Conservation (phyloP, 2,329 filamentous ascomycete genomes). For the Hymenoscyphus repandus region DNA sequence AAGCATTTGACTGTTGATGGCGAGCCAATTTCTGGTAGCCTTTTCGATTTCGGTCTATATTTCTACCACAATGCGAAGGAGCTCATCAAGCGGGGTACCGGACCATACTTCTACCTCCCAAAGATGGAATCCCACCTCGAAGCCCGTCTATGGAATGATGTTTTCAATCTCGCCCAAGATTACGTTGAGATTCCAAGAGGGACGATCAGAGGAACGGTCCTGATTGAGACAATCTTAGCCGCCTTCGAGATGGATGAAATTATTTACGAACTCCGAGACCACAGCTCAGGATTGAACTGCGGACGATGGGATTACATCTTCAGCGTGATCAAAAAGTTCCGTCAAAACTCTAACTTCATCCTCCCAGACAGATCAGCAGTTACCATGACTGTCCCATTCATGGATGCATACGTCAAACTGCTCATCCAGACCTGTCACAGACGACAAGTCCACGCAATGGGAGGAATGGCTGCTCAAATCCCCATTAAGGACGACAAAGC, state of each 20-base stretch:
- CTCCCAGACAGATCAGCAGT: conserved; percentile 86
- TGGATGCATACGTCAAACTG: conserved; percentile 94
- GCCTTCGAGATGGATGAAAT: conserved; percentile 99
- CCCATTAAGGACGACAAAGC: conserved; percentile 92
- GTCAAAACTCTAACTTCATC: conserved; percentile 86
- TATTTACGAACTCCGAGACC: conserved; percentile 97
- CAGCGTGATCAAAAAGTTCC: conserved; percentile 99
- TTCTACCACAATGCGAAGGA: conserved; percentile 98
- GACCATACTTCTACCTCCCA: conserved; percentile 96
- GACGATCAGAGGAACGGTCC: conserved; percentile 88
- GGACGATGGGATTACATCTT: conserved; percentile 99
- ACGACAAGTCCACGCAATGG: conserved; percentile 97
- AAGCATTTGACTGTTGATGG: conserved; percentile 96
- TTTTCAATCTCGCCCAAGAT: conserved; percentile 93
- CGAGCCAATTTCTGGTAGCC: conserved; percentile 83
- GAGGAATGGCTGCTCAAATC: conserved; percentile 98
- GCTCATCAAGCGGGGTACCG: conserved; percentile 74
- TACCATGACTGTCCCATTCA: conserved; percentile 98
- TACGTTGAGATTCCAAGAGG: conserved; percentile 83
- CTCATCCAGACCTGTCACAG: conserved; percentile 98
- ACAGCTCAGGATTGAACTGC: conserved; percentile 95
- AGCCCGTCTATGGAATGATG: conserved; percentile 96
- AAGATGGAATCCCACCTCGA: conserved; percentile 99
- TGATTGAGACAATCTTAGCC: conserved; percentile 96
- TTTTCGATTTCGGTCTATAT: conserved; percentile 98